These are phyloP conservation scores for Trichoderma guizhouense DNA, from an alignment of 2,329 filamentous ascomycete genomes.

Conservation along the genomic window DNA sequence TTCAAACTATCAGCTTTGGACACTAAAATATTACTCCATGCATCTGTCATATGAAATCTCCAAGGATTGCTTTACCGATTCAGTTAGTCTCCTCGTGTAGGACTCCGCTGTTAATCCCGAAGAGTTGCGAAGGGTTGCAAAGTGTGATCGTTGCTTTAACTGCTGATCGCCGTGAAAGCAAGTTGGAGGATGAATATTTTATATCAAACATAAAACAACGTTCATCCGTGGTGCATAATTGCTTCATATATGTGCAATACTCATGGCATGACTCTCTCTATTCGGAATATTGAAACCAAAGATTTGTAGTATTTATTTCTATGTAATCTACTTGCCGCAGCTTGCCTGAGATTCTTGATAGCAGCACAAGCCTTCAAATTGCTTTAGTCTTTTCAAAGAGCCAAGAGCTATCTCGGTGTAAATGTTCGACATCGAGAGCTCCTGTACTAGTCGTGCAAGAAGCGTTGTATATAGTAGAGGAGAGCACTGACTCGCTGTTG, in stretches of 20 bases:
- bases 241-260: neutral
- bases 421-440: neutral
- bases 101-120: neutral
- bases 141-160: neutral
- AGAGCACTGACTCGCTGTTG: neutral
- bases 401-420: neutral
- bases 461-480: neutral
- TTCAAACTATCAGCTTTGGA: neutral
- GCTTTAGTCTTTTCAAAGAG: neutral
- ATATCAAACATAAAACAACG: too few species aligned
- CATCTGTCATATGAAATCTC: neutral
- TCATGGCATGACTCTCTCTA: neutral
- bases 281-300: neutral
- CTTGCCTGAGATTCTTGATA: neutral
- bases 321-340: neutral
- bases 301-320: neutral
- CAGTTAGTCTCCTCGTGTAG: neutral
- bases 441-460: neutral
- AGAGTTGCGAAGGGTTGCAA: neutral
- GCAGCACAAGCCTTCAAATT: neutral
- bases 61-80: neutral
- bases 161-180: neutral
- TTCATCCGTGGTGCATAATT: neutral
- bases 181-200: neutral
- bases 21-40: neutral